phyloP scores from a whole-genome alignment of 495 filamentous ascomycete genomes.

The Terfezia boudieri region DNA sequence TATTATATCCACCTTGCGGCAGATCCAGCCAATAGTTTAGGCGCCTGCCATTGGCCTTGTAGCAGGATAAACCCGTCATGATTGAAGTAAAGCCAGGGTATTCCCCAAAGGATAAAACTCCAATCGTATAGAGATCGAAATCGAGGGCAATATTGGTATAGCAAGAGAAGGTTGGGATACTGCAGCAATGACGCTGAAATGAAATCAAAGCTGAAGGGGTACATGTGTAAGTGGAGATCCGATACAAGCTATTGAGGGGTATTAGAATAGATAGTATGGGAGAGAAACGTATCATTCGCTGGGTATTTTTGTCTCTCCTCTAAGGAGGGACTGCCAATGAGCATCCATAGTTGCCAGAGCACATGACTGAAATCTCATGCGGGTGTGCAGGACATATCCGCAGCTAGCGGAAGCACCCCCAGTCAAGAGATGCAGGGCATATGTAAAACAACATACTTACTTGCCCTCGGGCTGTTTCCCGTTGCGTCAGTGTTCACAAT shows the following conservation, averaged over 20 bases:
- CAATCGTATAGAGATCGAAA: not conserved
- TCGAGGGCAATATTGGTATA: not conserved
- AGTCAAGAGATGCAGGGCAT: too few relatives aligned
- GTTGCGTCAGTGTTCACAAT: too few relatives aligned
- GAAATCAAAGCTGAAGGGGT: too few relatives aligned
- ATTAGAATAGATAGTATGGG: too few relatives aligned
- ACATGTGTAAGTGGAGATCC: too few relatives aligned
- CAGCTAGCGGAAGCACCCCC: not conserved
- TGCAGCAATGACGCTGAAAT: too few relatives aligned
- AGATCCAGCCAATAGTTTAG: not conserved
- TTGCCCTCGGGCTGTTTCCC: too few relatives aligned
- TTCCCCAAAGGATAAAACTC: not conserved
- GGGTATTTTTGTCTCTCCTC: not conserved
- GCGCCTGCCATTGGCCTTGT: not conserved
- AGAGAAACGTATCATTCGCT: not conserved
- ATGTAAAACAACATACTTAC: too few relatives aligned
- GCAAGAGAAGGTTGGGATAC: too few relatives aligned
- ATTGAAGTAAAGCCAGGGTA: not conserved
- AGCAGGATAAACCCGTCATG: not conserved
- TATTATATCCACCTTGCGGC: not conserved
- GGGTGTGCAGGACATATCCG: not conserved
- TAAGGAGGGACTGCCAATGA: not conserved
- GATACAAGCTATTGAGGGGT: too few relatives aligned
- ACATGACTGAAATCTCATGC: not conserved
- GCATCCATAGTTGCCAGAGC: not conserved